Evolutionary conservation across 164 flowering plant species (phyloP).

Genomic region (Platanus orientalis): DNA sequence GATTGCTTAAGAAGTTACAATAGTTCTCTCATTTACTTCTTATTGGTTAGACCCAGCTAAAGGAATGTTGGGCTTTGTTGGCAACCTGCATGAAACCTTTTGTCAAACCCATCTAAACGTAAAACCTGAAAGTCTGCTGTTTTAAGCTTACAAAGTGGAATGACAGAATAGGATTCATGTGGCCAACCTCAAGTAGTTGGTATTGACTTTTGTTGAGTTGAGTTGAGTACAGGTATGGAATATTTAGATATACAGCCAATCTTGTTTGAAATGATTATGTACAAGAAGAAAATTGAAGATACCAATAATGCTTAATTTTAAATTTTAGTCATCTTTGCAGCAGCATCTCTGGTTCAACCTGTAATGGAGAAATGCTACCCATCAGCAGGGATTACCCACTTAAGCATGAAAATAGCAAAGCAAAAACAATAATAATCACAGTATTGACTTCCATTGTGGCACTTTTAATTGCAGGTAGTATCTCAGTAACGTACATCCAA

Average conservation of each 20-base stretch:
- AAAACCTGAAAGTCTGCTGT: no score
- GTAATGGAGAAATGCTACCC: background rate
- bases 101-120: no score
- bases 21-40: no score
- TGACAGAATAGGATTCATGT: no score
- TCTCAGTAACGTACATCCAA: conserved; percentile 58
- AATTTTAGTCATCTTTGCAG: conserved; percentile 82
- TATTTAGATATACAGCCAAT: conserved; percentile 20
- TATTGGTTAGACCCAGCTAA: no score
- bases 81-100: no score
- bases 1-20: no score
- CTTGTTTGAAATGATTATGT: conserved; percentile 68
- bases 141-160: no score
- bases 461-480: conserved; percentile 82
- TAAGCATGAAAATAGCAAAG: background rate
- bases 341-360: conserved; percentile 80
- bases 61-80: no score
- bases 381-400: background rate
- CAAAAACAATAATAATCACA: background rate
- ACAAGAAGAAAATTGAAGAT: conserved; percentile 69
- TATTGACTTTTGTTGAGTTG: no score
- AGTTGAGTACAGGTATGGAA: no score
- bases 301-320: conserved; percentile 88
- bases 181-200: no score
- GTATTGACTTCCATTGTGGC: conserved; percentile 76